Base-by-base conservation (phyloP, 768 basidiomycete species). In the Leucosporidium scottii region DNA sequence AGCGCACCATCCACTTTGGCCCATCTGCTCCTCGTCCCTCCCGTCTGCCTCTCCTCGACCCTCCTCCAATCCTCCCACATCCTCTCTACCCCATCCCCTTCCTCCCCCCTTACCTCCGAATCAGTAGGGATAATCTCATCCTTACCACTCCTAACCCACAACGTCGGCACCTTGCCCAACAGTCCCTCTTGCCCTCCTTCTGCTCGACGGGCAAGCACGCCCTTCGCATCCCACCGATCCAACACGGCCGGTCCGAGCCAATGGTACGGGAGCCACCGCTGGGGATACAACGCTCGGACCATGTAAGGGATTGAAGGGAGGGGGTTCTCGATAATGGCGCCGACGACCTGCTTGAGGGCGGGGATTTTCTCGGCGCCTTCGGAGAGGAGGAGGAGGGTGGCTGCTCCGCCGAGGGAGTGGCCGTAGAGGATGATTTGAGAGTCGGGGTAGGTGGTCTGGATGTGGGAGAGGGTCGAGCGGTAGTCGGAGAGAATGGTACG, bases 311-410 rank as follows among this genome's bases (percentile, higher is more conserved):
- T 79, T 21, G 80, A 82, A 2, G 81, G 75, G 62, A 84, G 81
- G 0, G 83, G 80, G 72, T 84, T 84, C 75, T 84, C 83, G 7
- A 84, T 75, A 12, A 84, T 76, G 17, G 83, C 62, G 3, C 82
- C 83, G 23, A 71, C 66, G 27, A 81, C 39, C 39, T 44, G 8
- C 39, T 18, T 1, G 8, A 54, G 1, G 53, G 47, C 13, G 39
- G 10, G 39, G 39, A 44, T 6, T 8, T 8, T 44, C 9, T 49
- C 12, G 10, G 50, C 7, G 25, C 23, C 50, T n/a, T 51, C 50
- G 50, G 25, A 31, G 50, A 13, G 25, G 56, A 51, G 49, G 6
- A 49, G 81, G 6, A 81, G 74, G 0, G 82, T 79, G 20, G 79
- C 78, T 1, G 82, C 78, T 0, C 79, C 83, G 7, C 84, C 84